phyloP scores from a whole-genome alignment of 352 stramenopile genomes.

The Chrysophaeum taylorii region DNA sequence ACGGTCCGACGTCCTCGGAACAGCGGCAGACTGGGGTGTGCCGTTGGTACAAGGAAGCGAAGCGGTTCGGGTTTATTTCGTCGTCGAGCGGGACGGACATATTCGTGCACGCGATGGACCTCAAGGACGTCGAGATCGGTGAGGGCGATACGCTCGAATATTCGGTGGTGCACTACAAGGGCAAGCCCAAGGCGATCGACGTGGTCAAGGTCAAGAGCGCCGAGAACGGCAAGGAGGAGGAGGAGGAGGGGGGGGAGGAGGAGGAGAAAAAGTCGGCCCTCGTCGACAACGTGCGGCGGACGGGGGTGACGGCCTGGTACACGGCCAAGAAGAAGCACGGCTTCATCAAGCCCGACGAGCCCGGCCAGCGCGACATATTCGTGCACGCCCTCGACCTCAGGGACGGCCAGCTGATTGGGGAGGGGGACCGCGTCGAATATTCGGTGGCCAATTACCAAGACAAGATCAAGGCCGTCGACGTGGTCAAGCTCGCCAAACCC shows the following conservation, averaged over 20 bases:
- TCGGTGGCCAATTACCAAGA: background rate
- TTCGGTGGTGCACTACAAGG: conserved; percentile 4
- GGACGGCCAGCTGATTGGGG: background rate
- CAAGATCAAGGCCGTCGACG: conserved; percentile 10
- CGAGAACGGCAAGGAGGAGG: background rate
- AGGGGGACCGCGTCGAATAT: conserved; percentile 9
- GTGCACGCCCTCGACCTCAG: conserved; percentile 5
- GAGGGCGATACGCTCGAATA: conserved; percentile 14
- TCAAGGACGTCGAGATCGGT: conserved; percentile 8
- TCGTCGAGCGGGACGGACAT: background rate
- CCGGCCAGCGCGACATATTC: background rate
- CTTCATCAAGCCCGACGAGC: conserved; percentile 16
- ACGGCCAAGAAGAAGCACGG: conserved; percentile 14
- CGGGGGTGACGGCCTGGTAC: conserved; percentile 2
- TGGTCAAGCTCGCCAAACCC: background rate
- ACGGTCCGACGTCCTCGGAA: background rate
- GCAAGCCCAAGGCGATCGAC: conserved; percentile 5
- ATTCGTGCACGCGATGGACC: conserved; percentile 2
- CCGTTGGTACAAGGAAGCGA: conserved; percentile 10
- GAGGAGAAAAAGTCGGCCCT: background rate
- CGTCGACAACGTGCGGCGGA: background rate
- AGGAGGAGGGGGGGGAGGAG: background rate
- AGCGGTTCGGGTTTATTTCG: conserved; percentile 13
- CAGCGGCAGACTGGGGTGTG: conserved; percentile 1
- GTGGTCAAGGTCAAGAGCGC: background rate